These are phyloP conservation scores for Tilletia setariae DNA, from an alignment of 1,284 basidiomycete species.

Conservation along the genomic window DNA sequence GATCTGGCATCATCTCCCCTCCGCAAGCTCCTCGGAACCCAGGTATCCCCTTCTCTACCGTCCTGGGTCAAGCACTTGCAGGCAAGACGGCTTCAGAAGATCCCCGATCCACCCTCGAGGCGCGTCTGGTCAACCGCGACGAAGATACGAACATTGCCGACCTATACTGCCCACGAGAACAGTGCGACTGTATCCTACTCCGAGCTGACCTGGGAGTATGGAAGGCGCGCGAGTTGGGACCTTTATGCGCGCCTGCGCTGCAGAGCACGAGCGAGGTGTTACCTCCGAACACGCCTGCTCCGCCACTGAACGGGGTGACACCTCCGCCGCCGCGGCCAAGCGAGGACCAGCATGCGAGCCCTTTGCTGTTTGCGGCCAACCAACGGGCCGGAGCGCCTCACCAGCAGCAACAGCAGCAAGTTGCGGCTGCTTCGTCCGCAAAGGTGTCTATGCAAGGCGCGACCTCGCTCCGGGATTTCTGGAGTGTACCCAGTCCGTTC, in stretches of 20 bases:
- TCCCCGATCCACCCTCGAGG: conserved; percentile 44
- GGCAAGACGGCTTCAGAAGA: conserved; percentile 51
- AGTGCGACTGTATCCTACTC: conserved; percentile 44
- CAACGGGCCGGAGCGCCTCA: not conserved
- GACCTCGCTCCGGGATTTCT: conserved; percentile 39
- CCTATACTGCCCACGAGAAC: conserved; percentile 48
- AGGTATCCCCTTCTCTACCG: conserved; percentile 31
- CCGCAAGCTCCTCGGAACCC: conserved; percentile 23
- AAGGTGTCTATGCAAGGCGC: conserved; percentile 5
- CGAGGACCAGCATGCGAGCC: conserved; percentile 9
- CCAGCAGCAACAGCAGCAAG: not conserved
- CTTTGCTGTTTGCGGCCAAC: not conserved
- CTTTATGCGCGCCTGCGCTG: conserved; percentile 24
- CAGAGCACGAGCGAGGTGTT: not conserved
- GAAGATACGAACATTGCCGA: conserved; percentile 38
- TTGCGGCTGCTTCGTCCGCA: not conserved
- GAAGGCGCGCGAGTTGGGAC: conserved; percentile 44
- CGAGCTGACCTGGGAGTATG: conserved; percentile 38
- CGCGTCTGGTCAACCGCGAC: conserved; percentile 45
- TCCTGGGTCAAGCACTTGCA: conserved; percentile 50
- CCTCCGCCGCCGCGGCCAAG: not conserved
- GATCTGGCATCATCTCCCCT: not conserved
- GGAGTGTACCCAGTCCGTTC: conserved; percentile 42
- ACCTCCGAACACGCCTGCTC: conserved; percentile 16
- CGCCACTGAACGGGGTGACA: conserved; percentile 10